Evolutionary conservation across 805 yeast genomes (phyloP).

Genomic region (Zygosaccharomyces rouxii): DNA sequence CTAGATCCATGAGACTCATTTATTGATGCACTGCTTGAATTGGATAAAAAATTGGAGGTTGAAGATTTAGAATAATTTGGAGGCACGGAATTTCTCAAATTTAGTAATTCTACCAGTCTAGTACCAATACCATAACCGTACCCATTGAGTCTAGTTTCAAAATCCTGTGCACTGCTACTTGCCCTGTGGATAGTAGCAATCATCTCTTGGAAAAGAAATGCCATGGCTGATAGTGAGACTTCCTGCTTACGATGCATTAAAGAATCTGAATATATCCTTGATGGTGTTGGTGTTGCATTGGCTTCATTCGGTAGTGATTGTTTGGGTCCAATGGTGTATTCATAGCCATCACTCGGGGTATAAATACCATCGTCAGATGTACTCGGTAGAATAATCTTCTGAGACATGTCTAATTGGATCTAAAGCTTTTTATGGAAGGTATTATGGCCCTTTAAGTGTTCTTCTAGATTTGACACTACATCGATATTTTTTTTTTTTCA

Average conservation of each 20-base stretch:
- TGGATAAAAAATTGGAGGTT: slow-evolving; percentile 11
- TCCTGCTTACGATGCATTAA: slow-evolving; percentile 37
- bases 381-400: slow-evolving; percentile 26
- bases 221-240: slow-evolving; percentile 62
- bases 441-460: not conserved
- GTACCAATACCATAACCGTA: slow-evolving; percentile 75
- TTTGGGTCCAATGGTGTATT: slow-evolving; percentile 30
- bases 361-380: slow-evolving; percentile 17
- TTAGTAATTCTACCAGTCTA: slow-evolving; percentile 57
- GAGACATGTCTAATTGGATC: slow-evolving; percentile 18
- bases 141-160: slow-evolving; percentile 57
- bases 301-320: slow-evolving; percentile 28
- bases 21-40: not conserved
- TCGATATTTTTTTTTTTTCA: slow-evolving; percentile 1
- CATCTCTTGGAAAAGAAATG: slow-evolving; percentile 68
- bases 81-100: slow-evolving; percentile 30
- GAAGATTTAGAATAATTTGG: slow-evolving; percentile 21
- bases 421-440: not conserved
- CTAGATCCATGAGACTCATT: not conserved
- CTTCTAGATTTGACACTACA: not conserved
- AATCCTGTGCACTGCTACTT: slow-evolving; percentile 60
- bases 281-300: slow-evolving; percentile 15
- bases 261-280: slow-evolving; percentile 27
- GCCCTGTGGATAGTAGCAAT: slow-evolving; percentile 57
- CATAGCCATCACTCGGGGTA: slow-evolving; percentile 23